Evolutionary conservation across 129 eudicot species (phyloP).

Genomic region (Pulicaria dysenterica): DNA sequence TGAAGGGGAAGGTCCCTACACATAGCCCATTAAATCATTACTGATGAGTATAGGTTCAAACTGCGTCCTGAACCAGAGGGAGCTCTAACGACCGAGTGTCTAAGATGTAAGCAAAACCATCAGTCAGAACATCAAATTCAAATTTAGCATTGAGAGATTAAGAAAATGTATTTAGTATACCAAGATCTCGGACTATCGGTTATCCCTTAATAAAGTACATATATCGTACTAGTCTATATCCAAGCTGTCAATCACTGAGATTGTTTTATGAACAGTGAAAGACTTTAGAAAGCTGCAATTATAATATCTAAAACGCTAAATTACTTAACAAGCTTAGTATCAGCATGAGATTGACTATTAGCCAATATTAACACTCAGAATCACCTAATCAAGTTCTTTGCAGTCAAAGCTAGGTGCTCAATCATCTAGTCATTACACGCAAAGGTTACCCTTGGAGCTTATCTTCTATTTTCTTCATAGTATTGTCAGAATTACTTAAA

Average conservation of each 20-base stretch:
- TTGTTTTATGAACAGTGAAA: background rate
- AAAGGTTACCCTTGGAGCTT: background rate
- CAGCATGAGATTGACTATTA: background rate
- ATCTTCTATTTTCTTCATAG: background rate
- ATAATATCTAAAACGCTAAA: constrained; percentile 2
- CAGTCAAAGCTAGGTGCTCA: too few species aligned
- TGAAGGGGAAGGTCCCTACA: too few species aligned
- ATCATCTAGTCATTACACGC: too few species aligned
- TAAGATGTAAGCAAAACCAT: background rate
- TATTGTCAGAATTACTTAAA: background rate
- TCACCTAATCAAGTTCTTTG: too few species aligned
- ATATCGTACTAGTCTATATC: background rate
- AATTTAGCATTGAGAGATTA: background rate
- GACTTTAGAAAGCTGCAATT: background rate
- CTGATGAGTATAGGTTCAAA: background rate
- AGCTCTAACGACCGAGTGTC: too few species aligned
- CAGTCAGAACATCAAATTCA: constrained; percentile 18
- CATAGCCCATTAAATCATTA: too few species aligned
- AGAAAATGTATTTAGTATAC: background rate
- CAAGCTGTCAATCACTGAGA: background rate
- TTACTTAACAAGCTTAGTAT: constrained; percentile 21
- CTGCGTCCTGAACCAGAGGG: too few species aligned
- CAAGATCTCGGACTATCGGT: constrained; percentile 10
- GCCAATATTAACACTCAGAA: background rate
- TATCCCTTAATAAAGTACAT: constrained; percentile 4